Evolutionary conservation across 2,329 filamentous ascomycete genomes (phyloP).

Genomic region (Shiraia bambusicola): DNA sequence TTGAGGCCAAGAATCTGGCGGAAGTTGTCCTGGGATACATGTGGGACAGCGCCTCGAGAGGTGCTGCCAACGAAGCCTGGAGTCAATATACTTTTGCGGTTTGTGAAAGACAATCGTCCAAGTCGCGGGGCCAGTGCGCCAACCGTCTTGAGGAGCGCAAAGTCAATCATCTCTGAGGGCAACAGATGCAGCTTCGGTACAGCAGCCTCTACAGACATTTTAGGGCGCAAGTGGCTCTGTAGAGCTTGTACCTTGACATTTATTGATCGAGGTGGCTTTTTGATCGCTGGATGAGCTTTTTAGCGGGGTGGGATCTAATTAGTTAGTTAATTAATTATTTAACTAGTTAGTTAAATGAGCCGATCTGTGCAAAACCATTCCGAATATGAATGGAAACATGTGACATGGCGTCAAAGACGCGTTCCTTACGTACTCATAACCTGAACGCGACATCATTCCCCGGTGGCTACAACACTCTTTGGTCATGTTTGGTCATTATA

Average conservation of each 20-base stretch:
- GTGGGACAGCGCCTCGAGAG: slow-evolving; percentile 82
- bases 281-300: neutral
- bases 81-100: slow-evolving; percentile 71
- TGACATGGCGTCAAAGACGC: slow-evolving; percentile 10
- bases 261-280: neutral
- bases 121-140: slow-evolving; percentile 59
- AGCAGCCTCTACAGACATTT: slow-evolving; percentile 12
- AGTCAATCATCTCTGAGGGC: slow-evolving; percentile 48
- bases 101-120: slow-evolving; percentile 63
- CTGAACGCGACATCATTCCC: neutral
- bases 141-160: slow-evolving; percentile 46
- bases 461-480: slow-evolving; percentile 14
- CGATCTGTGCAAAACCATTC: neutral
- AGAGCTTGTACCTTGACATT: neutral
- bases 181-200: slow-evolving; percentile 23
- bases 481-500: slow-evolving; percentile 8
- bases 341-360: too few species aligned
- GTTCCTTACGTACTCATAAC: neutral
- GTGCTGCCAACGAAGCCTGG: slow-evolving; percentile 79
- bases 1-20: slow-evolving; percentile 63
- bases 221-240: neutral
- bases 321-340: too few species aligned
- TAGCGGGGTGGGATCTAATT: slow-evolving; percentile 9
- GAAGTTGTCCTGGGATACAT: slow-evolving; percentile 84
- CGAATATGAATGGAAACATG: slow-evolving; percentile 12